Percentiles rank a stretch among this genome's conserved stretches.
phyloP scores from a whole-genome alignment of 495 filamentous ascomycete genomes.

The Trichoderma reesei region DNA sequence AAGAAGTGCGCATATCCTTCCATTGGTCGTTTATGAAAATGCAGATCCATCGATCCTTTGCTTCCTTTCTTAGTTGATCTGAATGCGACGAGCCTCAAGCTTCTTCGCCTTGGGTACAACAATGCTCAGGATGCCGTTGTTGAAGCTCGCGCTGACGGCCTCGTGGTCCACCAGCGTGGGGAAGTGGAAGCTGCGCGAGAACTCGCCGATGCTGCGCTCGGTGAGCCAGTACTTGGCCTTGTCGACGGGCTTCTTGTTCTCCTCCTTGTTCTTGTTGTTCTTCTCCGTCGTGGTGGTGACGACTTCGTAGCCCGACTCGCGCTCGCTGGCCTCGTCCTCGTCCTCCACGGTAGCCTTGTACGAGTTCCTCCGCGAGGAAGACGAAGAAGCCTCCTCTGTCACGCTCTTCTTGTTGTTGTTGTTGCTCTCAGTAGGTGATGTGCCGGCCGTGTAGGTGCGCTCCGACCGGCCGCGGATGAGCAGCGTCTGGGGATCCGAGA shows the following conservation, averaged over 20 bases:
- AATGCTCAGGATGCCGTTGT: slow-evolving; percentile 53
- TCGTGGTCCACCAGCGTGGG: slow-evolving; percentile 66
- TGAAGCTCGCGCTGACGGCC: slow-evolving; percentile 54
- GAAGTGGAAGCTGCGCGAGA: slow-evolving; percentile 73
- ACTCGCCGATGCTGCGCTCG: slow-evolving; percentile 74
- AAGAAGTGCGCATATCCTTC: no score
- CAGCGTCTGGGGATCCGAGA: slow-evolving; percentile 59
- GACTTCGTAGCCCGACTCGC: slow-evolving; percentile 12
- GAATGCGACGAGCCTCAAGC: slow-evolving; percentile 21
- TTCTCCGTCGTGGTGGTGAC: slow-evolving; percentile 9
- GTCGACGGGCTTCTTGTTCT: slow-evolving; percentile 19
- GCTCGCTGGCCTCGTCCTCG: slow-evolving; percentile 20
- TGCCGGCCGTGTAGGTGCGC: slow-evolving; percentile 35
- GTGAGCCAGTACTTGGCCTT: slow-evolving; percentile 58
- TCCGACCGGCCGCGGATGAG: slow-evolving; percentile 56
- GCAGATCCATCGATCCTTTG: no score
- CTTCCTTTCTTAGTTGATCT: background rate
- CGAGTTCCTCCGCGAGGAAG: slow-evolving; percentile 19
- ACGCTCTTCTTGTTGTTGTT: slow-evolving; percentile 13
- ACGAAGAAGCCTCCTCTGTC: slow-evolving; percentile 13
- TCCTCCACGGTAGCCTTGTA: slow-evolving; percentile 59
- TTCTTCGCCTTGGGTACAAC: slow-evolving; percentile 66
- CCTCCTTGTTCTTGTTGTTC: slow-evolving; percentile 22
- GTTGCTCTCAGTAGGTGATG: slow-evolving; percentile 27
- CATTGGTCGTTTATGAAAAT: no score